phyloP scores from a whole-genome alignment of 164 flowering plant species.

The Nymphaea colorata region DNA sequence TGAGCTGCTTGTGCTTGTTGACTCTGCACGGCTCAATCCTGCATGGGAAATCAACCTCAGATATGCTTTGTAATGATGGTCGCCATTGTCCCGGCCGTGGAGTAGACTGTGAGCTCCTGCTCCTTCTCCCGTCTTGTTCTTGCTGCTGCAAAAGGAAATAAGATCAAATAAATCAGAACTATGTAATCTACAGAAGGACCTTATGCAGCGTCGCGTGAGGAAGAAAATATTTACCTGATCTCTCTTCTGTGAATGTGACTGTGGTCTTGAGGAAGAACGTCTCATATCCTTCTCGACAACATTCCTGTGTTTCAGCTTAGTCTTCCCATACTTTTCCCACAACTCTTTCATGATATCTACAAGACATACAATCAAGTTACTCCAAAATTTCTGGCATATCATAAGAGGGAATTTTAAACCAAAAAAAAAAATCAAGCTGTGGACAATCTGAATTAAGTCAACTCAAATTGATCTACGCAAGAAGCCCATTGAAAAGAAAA shows the following conservation, averaged over 20 bases:
- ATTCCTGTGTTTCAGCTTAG: conserved; percentile 21
- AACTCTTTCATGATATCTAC: conserved; percentile 91
- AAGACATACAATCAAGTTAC: conserved; percentile 4
- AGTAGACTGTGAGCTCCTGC: conserved; percentile 14
- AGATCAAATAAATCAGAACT: no score
- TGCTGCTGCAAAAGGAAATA: background rate
- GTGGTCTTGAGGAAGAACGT: background rate
- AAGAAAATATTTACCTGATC: background rate
- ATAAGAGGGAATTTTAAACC: no score
- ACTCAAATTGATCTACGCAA: no score
- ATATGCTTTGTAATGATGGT: conserved; percentile 79
- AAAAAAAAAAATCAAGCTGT: no score
- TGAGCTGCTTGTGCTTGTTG: background rate
- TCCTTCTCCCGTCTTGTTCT: conserved; percentile 13
- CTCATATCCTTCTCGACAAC: background rate
- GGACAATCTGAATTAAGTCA: no score
- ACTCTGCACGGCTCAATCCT: background rate
- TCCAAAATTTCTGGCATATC: no score
- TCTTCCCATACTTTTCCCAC: conserved; percentile 63
- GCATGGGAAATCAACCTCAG: conserved; percentile 34
- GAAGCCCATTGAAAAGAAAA: no score
- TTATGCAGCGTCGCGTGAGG: background rate
- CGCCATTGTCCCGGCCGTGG: conserved; percentile 66
- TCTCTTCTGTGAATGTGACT: background rate
- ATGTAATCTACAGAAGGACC: no score